Evolutionary conservation across 148 eudicot species (phyloP), one percentile per base, ranked within the genome.

Genomic region (Agrostemma githago): DNA sequence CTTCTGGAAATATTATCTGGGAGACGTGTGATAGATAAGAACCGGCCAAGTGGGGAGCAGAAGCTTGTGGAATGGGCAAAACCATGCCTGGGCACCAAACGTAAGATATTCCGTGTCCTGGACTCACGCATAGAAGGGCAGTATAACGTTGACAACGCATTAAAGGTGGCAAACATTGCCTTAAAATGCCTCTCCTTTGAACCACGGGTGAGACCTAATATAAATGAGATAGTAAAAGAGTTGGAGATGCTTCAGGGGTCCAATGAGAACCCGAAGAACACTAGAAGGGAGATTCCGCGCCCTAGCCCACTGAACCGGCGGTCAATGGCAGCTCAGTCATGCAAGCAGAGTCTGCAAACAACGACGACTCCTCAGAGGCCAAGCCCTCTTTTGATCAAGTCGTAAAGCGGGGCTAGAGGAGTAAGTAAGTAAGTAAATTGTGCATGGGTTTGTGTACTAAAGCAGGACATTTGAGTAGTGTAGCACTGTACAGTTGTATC

Each of bases 101-200:
- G 82, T 3, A 79, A 75, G 65, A 75, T 79, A 56, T 75, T 75
- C 44, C 79, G 78, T 56, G 78, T 79, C 16, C 21, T 83, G 34
- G 83, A 83, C 63, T 73, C 78, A 20, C 83, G 85, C 14, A 79
- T 83, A 5, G 85, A 77, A 73, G 83, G 83, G 21, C 83, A 83
- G 65, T 80, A 83, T 84, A 75, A 85, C 6, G 16, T 78, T 4
- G 82, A 75, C 38, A 79, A 74, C 17, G 80, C 83, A 12, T 46
- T 78, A 21, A 80, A 70, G 63, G 82, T 78, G 17, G 88, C 85
- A 34, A 64, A 71, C 46, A 73, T 85, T 66, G 79, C 79, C 8
- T 71, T 78, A 20, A 80, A 67, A 67, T 85, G 88, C 74, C 78
- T 85, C n/a, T 78, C 80, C 3, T 65, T 62, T 37, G 85, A 82